phyloP scores from a whole-genome alignment of 306 rosid species.

The Rosa lucieae region DNA sequence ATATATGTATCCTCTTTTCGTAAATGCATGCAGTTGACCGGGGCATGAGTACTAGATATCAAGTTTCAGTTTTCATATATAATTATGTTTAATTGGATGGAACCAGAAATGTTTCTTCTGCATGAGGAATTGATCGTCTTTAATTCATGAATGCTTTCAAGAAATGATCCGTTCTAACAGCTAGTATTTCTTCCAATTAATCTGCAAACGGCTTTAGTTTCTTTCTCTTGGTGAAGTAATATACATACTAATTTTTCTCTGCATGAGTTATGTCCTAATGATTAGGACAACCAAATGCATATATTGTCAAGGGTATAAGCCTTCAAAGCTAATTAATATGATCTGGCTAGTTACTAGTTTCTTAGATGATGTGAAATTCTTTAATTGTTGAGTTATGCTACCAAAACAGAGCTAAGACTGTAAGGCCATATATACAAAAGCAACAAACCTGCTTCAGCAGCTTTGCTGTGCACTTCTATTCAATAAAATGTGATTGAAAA shows the following conservation, averaged over 20 bases:
- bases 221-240: not conserved
- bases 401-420: not conserved
- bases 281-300: too few species aligned
- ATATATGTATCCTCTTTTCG: too few species aligned
- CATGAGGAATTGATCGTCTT: too few species aligned
- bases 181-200: too few species aligned
- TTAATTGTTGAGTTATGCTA: not conserved
- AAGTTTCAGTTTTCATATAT: not conserved
- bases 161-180: too few species aligned
- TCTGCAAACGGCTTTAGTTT: not conserved
- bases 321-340: too few species aligned
- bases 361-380: not conserved
- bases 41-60: not conserved
- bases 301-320: too few species aligned
- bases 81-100: not conserved
- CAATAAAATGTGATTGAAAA: not conserved
- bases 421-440: not conserved
- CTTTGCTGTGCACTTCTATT: not conserved
- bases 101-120: not conserved
- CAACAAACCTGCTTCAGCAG: constrained; percentile 4
- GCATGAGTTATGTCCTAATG: too few species aligned
- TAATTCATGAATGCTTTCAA: not conserved
- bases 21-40: not conserved
- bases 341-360: not conserved
- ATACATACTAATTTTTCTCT: too few species aligned